Conservation (phyloP, 768 basidiomycete genomes). For the Suillus placidus region DNA sequence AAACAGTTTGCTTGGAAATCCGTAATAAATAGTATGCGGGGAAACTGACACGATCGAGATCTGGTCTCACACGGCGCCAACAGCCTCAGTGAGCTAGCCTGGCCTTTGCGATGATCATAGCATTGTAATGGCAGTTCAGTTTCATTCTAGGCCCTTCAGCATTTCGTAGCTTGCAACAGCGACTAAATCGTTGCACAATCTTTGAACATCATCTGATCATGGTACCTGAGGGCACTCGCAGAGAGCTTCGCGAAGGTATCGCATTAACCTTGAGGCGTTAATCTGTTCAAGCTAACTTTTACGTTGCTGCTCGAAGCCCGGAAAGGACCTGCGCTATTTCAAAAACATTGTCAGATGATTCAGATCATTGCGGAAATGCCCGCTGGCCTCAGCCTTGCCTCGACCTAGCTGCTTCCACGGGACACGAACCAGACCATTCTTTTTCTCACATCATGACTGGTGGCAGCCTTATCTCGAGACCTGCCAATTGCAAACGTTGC, state of each 20-base stretch:
- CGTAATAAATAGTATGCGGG: conserved; percentile 18
- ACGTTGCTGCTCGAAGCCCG: background rate
- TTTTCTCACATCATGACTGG: background rate
- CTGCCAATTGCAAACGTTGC: background rate
- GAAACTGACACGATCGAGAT: conserved; percentile 11
- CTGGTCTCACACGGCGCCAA: conserved; percentile 10
- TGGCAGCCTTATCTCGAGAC: background rate
- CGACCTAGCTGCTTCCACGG: background rate
- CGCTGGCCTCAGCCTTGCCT: background rate
- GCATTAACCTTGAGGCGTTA: background rate
- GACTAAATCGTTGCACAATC: background rate
- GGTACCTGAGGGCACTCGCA: background rate
- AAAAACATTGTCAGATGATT: background rate
- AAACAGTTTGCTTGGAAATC: background rate
- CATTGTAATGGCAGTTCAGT: background rate
- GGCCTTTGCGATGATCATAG: background rate
- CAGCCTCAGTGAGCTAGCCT: background rate
- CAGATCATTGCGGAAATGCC: background rate
- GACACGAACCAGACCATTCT: background rate
- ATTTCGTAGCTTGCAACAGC: background rate
- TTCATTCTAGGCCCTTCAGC: background rate
- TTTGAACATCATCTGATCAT: background rate
- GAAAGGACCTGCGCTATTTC: background rate
- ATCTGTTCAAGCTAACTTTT: background rate
- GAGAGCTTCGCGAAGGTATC: conserved; percentile 1